These are phyloP conservation scores for Penicillium expansum DNA, from an alignment of 2,329 filamentous ascomycete species.

Conservation along the genomic window DNA sequence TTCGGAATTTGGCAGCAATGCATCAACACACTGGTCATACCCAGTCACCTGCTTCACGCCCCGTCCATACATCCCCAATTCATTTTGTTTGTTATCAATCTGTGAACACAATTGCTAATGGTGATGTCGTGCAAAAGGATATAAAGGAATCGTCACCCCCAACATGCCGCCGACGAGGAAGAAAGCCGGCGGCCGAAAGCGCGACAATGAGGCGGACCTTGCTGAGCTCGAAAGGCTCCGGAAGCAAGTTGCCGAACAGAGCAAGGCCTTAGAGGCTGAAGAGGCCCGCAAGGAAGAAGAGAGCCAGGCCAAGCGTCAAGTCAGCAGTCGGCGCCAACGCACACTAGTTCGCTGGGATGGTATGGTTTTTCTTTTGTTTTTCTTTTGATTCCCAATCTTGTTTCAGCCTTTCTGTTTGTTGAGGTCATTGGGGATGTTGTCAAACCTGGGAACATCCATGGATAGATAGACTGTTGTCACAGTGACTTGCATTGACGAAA, in stretches of 20 bases:
- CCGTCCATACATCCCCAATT: neutral
- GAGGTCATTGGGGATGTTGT: neutral
- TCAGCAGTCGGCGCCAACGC: constrained; percentile 24
- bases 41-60: neutral
- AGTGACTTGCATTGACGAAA: neutral
- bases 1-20: neutral
- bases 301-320: neutral
- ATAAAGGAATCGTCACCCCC: neutral
- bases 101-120: constrained; percentile 1
- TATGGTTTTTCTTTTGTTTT: constrained; percentile 16
- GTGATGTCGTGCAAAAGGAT: neutral
- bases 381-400: neutral
- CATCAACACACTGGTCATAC: neutral
- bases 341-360: constrained; percentile 45
- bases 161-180: neutral
- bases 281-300: neutral
- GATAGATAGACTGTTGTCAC: neutral
- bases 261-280: neutral
- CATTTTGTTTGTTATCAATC: neutral
- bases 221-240: constrained; percentile 1
- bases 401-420: neutral
- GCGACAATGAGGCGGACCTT: neutral
- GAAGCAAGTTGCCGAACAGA: neutral
- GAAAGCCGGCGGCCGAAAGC: neutral
- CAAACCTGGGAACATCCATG: neutral